Evolutionary conservation across 176 grass and related monocot genomes (phyloP).

Genomic region (Metroxylon sagu): DNA sequence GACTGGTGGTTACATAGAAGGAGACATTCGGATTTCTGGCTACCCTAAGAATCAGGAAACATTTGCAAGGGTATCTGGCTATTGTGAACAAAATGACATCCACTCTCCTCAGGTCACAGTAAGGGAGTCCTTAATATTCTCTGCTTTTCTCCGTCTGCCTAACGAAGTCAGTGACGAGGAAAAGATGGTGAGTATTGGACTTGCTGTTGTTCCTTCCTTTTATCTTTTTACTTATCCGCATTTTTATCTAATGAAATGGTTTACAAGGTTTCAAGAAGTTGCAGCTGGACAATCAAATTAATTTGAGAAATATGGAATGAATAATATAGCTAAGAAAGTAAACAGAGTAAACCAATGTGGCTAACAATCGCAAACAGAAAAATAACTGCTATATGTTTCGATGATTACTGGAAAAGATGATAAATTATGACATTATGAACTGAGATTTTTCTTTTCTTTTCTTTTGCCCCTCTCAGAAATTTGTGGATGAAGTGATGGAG

Average conservation of each 20-base stretch:
- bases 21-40: constrained; percentile 82
- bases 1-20: constrained; percentile 97
- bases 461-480: constrained; percentile 49
- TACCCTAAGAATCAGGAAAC: constrained; percentile 91
- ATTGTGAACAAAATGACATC: constrained; percentile 99
- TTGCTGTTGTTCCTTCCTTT: background rate
- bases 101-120: constrained; percentile 98
- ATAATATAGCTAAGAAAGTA: too few relatives aligned
- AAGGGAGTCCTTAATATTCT: constrained; percentile 90
- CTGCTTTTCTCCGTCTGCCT: constrained; percentile 78
- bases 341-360: too few relatives aligned
- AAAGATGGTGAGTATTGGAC: constrained; percentile 65
- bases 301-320: too few relatives aligned
- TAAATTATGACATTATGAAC: too few relatives aligned
- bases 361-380: too few relatives aligned
- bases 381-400: too few relatives aligned
- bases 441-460: background rate
- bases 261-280: too few relatives aligned
- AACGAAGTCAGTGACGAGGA: constrained; percentile 64
- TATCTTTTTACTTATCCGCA: background rate
- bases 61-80: constrained; percentile 96
- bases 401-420: too few relatives aligned
- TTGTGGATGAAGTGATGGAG: constrained; percentile 97
- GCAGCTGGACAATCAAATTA: too few relatives aligned
- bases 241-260: too few relatives aligned